Conservation (phyloP, 306 rosid species). For the Herpetospermum pedunculosum region DNA sequence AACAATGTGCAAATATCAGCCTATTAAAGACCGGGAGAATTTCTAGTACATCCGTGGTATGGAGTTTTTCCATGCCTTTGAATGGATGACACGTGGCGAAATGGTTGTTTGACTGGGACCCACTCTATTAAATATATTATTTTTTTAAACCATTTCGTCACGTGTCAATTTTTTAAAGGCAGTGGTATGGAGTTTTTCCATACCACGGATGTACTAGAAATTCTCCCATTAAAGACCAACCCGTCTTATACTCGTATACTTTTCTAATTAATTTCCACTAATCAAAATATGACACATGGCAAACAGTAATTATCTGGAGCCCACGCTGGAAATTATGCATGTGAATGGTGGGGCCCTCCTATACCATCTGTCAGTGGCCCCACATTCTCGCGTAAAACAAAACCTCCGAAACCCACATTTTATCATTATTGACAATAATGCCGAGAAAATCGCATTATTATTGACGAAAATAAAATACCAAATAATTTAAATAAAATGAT, state of each 20-base stretch:
- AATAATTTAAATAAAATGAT: neutral
- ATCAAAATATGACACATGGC: neutral
- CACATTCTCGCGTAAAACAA: conserved; percentile 3
- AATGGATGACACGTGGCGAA: too few relatives aligned
- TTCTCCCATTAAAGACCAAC: too few relatives aligned
- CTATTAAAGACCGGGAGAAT: neutral
- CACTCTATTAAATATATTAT: too few relatives aligned
- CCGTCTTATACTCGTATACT: too few relatives aligned
- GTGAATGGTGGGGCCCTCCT: neutral
- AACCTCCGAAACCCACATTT: neutral
- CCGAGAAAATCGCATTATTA: conserved; percentile 1
- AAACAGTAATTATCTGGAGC: neutral
- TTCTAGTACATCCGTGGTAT: too few relatives aligned
- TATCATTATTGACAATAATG: neutral
- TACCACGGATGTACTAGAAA: too few relatives aligned
- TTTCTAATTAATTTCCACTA: neutral
- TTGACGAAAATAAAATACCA: neutral
- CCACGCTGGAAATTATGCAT: neutral
- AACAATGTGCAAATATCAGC: neutral
- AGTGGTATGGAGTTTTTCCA: too few relatives aligned
- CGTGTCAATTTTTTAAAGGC: too few relatives aligned
- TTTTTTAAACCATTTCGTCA: too few relatives aligned
- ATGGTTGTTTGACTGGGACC: too few relatives aligned
- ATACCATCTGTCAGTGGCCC: neutral
- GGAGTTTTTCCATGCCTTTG: too few relatives aligned